phyloP scores from a whole-genome alignment of 1,139 yeast genomes.

The Kodamaea sp. region DNA sequence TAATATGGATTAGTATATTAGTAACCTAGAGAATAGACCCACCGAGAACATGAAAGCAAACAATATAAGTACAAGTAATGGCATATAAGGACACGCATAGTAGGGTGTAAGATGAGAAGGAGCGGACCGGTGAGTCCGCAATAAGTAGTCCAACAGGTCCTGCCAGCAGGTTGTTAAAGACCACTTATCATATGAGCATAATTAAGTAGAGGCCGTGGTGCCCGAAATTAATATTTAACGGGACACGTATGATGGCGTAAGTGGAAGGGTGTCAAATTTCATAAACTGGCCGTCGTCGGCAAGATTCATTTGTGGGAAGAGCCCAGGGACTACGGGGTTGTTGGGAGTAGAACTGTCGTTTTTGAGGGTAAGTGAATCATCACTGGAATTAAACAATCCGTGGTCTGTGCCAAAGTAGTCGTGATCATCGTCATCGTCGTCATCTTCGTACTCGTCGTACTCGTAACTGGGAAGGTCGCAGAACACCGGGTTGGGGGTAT shows the following conservation, averaged over 20 bases:
- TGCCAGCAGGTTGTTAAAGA: neutral
- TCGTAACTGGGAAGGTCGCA: neutral
- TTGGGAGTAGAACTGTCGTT: conserved; percentile 18
- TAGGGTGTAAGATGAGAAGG: no score
- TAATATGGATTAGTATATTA: neutral
- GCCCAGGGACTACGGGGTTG: conserved; percentile 35
- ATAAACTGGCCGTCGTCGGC: conserved; percentile 25
- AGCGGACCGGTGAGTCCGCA: no score
- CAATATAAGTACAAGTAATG: neutral
- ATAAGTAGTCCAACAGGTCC: no score
- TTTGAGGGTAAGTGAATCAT: conserved; percentile 3
- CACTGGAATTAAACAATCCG: conserved; percentile 1
- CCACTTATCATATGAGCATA: neutral
- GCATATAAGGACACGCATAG: no score
- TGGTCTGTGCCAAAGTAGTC: conserved; percentile 5
- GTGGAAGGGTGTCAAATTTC: conserved; percentile 30
- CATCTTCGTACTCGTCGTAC: conserved; percentile 9
- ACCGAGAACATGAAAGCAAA: neutral
- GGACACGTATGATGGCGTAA: conserved; percentile 30
- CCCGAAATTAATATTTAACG: conserved; percentile 2
- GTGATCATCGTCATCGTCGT: conserved; percentile 12
- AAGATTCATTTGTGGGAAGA: conserved; percentile 40
- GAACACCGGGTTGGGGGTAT: neutral
- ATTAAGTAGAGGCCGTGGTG: neutral
- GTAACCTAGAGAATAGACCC: neutral